Conservation (phyloP, 2,329 filamentous ascomycete genomes). For the Diaporthe humulicola region DNA sequence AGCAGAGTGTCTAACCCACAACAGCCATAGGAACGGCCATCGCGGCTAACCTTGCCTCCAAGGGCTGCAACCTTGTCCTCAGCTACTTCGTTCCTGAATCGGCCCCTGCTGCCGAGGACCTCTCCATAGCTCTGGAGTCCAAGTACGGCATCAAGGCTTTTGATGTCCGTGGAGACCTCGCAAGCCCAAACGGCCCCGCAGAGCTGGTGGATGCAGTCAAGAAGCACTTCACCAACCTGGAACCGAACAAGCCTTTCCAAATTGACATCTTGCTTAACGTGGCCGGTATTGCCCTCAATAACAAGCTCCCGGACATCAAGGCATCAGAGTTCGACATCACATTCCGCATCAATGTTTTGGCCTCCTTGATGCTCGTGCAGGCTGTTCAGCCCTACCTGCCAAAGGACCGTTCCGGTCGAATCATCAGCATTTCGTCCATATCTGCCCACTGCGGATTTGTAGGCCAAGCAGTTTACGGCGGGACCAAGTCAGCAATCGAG, state of each 20-base stretch:
- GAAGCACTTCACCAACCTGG: conserved; percentile 64
- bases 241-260: conserved; percentile 63
- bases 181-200: conserved; percentile 70
- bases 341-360: conserved; percentile 86
- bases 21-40: conserved; percentile 78
- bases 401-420: conserved; percentile 70
- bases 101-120: conserved; percentile 62
- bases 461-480: conserved; percentile 68
- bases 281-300: conserved; percentile 79
- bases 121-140: conserved; percentile 69
- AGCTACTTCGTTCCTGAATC: conserved; percentile 73
- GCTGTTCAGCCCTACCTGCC: conserved; percentile 79
- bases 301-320: conserved; percentile 72
- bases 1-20: not conserved
- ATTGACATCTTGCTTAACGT: conserved; percentile 92
- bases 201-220: conserved; percentile 70
- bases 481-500: conserved; percentile 70
- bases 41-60: conserved; percentile 77
- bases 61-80: conserved; percentile 77
- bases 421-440: conserved; percentile 69
- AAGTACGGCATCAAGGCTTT: conserved; percentile 72
- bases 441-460: conserved; percentile 65
- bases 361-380: conserved; percentile 83
- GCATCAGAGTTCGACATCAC: conserved; percentile 76
- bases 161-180: conserved; percentile 80